Evolutionary conservation across 2,329 filamentous ascomycete genomes (phyloP), one percentile per base, ranked within the genome.

Genomic region (Aspergillus calidoustus): DNA sequence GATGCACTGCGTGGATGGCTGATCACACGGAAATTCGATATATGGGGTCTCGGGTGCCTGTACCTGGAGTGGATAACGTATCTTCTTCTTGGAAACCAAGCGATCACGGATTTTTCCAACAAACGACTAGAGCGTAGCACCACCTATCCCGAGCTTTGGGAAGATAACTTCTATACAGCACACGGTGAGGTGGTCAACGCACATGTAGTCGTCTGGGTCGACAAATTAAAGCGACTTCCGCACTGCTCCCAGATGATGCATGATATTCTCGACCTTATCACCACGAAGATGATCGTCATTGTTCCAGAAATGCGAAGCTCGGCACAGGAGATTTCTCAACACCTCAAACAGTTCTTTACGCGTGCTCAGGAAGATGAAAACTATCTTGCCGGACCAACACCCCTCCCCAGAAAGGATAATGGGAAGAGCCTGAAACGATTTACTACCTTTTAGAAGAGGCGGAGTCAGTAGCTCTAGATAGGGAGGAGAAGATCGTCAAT

Each of bases 1-100:
- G 79, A 81, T 23, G 71, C 22, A 4, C 17, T 7, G n/a, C 51
- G 72, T 30, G 71, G 73, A 5, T 19, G 77, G 0, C 19, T 54
- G 0, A 50, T 66, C 19, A 59, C 41, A 3, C 60, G 58, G 7
- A 57, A 47, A 53, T 5, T 66, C 64, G n/a, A n/a, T n/a, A n/a
- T n/a, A n/a, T n/a, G n/a, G n/a, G n/a, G n/a, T n/a, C n/a, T n/a
- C n/a, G n/a, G n/a, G n/a, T n/a, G n/a, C n/a, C n/a, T n/a, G n/a
- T n/a, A n/a, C n/a, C n/a, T n/a, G n/a, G n/a, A n/a, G n/a, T n/a
- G n/a, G n/a, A n/a, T n/a, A n/a, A n/a, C n/a, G n/a, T n/a, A n/a
- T n/a, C n/a, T n/a, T n/a, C n/a, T n/a, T n/a, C n/a, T n/a, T n/a
- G n/a, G n/a, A n/a, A n/a, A n/a, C n/a, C n/a, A n/a, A n/a, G n/a